Evolutionary conservation across 176 grass and related monocot genomes (phyloP), one percentile per base, ranked within the genome.

Genomic region (sorghum (Sorghum bicolor)): DNA sequence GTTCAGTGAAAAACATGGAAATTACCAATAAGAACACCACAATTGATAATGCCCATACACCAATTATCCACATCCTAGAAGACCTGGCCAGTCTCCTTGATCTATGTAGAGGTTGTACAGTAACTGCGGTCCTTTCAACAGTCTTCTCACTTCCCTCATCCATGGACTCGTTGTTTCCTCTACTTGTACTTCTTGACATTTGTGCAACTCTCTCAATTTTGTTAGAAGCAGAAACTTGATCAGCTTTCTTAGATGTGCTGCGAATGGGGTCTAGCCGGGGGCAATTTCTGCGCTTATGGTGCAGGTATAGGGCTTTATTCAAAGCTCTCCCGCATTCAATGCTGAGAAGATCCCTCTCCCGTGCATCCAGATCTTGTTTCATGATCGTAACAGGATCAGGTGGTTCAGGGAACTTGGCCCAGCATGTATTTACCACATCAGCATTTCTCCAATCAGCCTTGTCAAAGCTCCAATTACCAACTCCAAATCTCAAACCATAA

Each of bases 391-490:
- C 76, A n/a, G 89, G 91, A 86, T 98, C 89, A 75, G 96, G 96
- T 57, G 96, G 89, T 69, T 98, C 91, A 78, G 91, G 96, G 78
- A 98, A 95, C 82, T 85, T 94, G 40, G 87, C 83, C 96, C 93
- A 98, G 66, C 93, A 98, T 53, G 72, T 93, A 77, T 95, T 98
- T 80, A 95, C 91, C 38, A 98, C 70, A 71, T 98, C 93, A 50
- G 53, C 7, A 52, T 89, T 70, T 90, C 96, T 90, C 96, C 96
- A 98, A 40, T 90, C 87, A 83, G 96, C 93, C 87, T 98, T 98
- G 68, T 98, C 96, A 78, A 98, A 95, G 70, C 96, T 98, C 96
- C 96, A 98, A 67, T 89, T 88, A 70, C 91, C 93, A 86, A 98
- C 89, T 25, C 77, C 84, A 91, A 95, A 98, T 87, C 93, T 92